Conservation (phyloP, 1,139 yeast genomes). For the Maudiozyma humilis region DNA sequence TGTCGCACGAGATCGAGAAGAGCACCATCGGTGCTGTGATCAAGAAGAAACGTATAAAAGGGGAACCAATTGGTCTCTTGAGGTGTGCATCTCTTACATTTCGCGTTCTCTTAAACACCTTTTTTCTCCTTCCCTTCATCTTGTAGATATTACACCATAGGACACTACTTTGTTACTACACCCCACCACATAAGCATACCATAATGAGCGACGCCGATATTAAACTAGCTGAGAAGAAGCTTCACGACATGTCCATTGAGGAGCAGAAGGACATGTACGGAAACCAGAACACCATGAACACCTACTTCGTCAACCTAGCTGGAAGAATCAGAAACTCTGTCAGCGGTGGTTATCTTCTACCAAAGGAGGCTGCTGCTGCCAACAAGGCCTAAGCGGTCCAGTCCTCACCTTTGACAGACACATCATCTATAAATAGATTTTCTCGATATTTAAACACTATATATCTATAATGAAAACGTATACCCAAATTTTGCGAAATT, state of each 20-base stretch:
- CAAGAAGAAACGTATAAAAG: not conserved
- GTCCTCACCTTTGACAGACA: not conserved
- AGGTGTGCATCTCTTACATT: not conserved
- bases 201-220: slow-evolving; percentile 6
- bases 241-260: slow-evolving; percentile 12
- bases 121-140: too few species aligned
- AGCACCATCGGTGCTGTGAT: not conserved
- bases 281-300: slow-evolving; percentile 8
- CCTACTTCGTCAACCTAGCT: slow-evolving; percentile 10
- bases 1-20: not conserved
- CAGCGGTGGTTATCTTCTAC: slow-evolving; percentile 45
- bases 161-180: not conserved
- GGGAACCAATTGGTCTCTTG: not conserved
- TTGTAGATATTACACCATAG: not conserved
- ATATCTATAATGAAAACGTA: too few species aligned
- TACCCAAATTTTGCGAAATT: too few species aligned
- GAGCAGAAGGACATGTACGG: slow-evolving; percentile 13
- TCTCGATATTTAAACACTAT: too few species aligned
- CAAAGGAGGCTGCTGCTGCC: slow-evolving; percentile 6
- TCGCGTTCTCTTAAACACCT: not conserved
- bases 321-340: slow-evolving; percentile 53
- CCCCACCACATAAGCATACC: not conserved
- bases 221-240: slow-evolving; percentile 7
- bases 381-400: slow-evolving; percentile 1
- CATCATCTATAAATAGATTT: too few species aligned